Conservation (phyloP, 2,329 filamentous ascomycete genomes). For the Fusarium siculi region DNA sequence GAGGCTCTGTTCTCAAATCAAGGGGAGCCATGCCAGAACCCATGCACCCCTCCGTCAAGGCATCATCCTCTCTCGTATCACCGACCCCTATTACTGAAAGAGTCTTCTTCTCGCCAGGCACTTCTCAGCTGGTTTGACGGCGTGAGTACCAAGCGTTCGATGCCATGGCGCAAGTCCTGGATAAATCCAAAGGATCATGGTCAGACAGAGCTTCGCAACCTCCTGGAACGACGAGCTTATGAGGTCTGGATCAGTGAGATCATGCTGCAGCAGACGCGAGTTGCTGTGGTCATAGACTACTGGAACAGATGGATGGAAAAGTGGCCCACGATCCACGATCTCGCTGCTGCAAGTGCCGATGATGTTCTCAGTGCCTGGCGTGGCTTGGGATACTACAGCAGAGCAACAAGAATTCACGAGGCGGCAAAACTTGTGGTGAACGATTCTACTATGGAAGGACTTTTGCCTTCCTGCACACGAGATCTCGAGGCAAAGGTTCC, state of each 20-base stretch:
- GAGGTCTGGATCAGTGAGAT: constrained; percentile 75
- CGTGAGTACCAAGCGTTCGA: constrained; percentile 58
- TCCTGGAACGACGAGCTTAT: constrained; percentile 67
- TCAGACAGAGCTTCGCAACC: constrained; percentile 51
- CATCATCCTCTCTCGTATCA: constrained; percentile 59
- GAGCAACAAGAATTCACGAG: constrained; percentile 69
- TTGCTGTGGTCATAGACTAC: constrained; percentile 70
- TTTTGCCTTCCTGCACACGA: constrained; percentile 59
- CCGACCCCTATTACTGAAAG: constrained; percentile 59
- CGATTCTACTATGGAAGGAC: constrained; percentile 54
- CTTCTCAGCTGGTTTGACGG: constrained; percentile 65
- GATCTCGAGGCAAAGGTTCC: constrained; percentile 64
- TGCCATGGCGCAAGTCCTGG: constrained; percentile 71
- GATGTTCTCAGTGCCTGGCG: constrained; percentile 70
- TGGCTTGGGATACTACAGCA: constrained; percentile 72
- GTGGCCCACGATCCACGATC: constrained; percentile 68
- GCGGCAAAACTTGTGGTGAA: constrained; percentile 63
- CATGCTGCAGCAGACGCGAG: constrained; percentile 74
- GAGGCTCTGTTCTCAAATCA: constrained; percentile 27
- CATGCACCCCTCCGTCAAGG: constrained; percentile 37
- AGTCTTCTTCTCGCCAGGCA: constrained; percentile 44
- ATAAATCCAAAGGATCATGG: constrained; percentile 53
- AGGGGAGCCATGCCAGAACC: background rate
- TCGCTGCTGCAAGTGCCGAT: constrained; percentile 63
- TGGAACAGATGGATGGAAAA: constrained; percentile 70